phyloP scores from a whole-genome alignment of 805 yeast species.

The Alloascoidea africana region DNA sequence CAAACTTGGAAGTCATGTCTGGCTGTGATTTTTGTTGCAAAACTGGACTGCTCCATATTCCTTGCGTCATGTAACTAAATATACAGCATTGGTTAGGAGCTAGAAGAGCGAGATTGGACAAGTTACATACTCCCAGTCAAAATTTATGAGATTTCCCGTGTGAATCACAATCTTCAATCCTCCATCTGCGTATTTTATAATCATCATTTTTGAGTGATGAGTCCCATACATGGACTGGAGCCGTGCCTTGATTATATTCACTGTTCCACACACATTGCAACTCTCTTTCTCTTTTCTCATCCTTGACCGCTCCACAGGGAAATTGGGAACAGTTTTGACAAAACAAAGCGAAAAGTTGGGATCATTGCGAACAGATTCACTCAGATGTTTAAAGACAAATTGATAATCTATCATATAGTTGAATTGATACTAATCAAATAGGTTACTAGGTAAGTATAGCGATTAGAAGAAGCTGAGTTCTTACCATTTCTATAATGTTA shows the following conservation, averaged over 20 bases:
- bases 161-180: slow-evolving; percentile 14
- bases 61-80: slow-evolving; percentile 17
- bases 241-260: slow-evolving; percentile 10
- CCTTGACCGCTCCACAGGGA: slow-evolving; percentile 1
- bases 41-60: slow-evolving; percentile 15
- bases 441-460: background rate
- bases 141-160: slow-evolving; percentile 17
- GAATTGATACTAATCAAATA: slow-evolving; percentile 14
- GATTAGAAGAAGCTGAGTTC: background rate
- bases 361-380: slow-evolving; percentile 5
- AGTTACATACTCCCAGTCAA: no score
- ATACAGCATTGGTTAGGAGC: no score
- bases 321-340: slow-evolving; percentile 9
- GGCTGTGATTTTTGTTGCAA: slow-evolving; percentile 4
- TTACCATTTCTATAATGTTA: slow-evolving; percentile 10
- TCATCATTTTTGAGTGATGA: slow-evolving; percentile 20
- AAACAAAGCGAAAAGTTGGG: slow-evolving; percentile 10
- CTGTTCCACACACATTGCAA: slow-evolving; percentile 4
- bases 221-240: slow-evolving; percentile 13
- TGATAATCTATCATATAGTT: slow-evolving; percentile 14
- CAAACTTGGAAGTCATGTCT: slow-evolving; percentile 8
- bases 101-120: no score
- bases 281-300: slow-evolving; percentile 3
- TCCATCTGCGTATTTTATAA: slow-evolving; percentile 9
- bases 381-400: slow-evolving; percentile 12